Evolutionary conservation across 345 rosid genomes (phyloP), one percentile per base, ranked within the genome.

Genomic region (Salix exigua): DNA sequence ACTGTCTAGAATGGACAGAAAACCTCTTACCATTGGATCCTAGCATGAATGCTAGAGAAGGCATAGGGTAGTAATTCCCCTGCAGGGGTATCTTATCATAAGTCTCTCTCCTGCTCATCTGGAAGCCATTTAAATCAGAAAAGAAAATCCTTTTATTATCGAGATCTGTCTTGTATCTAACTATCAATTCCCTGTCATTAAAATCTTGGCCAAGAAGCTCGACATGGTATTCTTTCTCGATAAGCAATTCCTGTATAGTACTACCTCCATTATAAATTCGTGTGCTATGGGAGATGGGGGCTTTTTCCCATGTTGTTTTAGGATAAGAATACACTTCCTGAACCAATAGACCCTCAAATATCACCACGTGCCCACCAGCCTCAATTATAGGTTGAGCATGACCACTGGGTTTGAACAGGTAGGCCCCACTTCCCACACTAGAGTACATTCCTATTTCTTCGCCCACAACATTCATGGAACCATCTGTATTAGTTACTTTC

Each of bases 51-150:
- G 97, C 94, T 2, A 94, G 93, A 42, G 98, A 86, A 40, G 99
- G 98, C 97, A 96, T 96, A 1, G 99, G 99, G 82, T 96, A 96
- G 86, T 92, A 94, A 82, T 94, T 96, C 74, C 99, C 99, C 85
- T 94, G 97, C 83, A 96, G 83, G 0, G 99, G 99, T 79, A 96
- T 96, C 92, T 96, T 96, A 80, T 89, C 86, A 75, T 94, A 96
- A 50, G 94, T 89, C 85, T 96, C 97, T 81, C 99, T 89, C 79
- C 99, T 86, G 80, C 97, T 92, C 99, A 92, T 90, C 88, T 94
- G 99, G 82, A 96, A 96, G 70, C 98, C 99, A 86, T 96, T 96
- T 73, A 96, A 86, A 83, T 96, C 99, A 7, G 99, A 87, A 79
- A 87, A 91, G 87, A 96, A 94, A 72, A 87, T 72, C 78, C 86